Conservation (phyloP, 768 basidiomycete species). For the Galerina sulciceps region DNA sequence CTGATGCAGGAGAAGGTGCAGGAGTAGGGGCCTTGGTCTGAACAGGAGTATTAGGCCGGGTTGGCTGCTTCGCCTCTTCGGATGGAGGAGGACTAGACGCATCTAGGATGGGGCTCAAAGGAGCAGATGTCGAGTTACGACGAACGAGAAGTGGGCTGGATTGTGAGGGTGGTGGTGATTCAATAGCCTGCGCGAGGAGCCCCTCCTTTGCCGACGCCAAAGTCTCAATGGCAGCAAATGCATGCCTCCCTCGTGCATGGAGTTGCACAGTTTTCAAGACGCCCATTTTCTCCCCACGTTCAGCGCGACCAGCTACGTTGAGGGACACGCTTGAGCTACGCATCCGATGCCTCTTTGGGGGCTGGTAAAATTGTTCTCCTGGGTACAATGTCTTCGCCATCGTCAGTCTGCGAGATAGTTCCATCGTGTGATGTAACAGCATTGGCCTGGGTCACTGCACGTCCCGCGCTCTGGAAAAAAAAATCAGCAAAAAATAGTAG, state of each 20-base stretch:
- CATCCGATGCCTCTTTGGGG: conserved; percentile 41
- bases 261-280: conserved; percentile 68
- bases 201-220: conserved; percentile 23
- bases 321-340: conserved; percentile 69
- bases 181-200: conserved; percentile 17
- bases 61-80: background rate
- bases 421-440: conserved; percentile 60
- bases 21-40: background rate
- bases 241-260: conserved; percentile 65
- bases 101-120: conserved; percentile 28
- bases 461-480: conserved; percentile 59
- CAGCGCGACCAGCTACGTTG: conserved; percentile 42
- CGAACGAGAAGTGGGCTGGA: conserved; percentile 42
- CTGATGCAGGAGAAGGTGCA: background rate
- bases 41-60: conserved; percentile 1
- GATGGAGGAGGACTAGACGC: conserved; percentile 18
- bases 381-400: conserved; percentile 52
- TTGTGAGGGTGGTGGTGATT: conserved; percentile 11
- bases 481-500: conserved; percentile 1
- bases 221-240: conserved; percentile 44
- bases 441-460: conserved; percentile 76
- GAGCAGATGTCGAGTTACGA: conserved; percentile 50
- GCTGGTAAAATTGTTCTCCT: conserved; percentile 31
- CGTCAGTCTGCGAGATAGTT: conserved; percentile 53
- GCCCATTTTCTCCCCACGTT: conserved; percentile 48